Evolutionary conservation across 352 stramenopile species (phyloP).

Genomic region (Globisporangium apiculatum): DNA sequence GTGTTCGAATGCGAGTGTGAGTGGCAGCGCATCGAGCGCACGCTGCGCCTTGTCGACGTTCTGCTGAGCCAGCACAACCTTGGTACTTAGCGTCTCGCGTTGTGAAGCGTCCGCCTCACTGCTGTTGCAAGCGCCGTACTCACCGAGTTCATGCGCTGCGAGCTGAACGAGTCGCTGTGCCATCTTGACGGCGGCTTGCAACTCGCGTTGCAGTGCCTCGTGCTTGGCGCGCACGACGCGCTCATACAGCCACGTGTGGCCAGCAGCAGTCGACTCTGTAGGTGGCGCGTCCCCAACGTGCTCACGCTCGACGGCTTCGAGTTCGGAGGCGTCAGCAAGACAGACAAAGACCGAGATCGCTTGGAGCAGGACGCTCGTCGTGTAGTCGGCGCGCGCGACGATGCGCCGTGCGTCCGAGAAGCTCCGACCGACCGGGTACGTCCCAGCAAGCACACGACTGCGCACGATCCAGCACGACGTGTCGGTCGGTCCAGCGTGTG

Average conservation of each 20-base stretch:
- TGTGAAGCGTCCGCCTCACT: conserved; percentile 4
- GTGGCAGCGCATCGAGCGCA: conserved; percentile 23
- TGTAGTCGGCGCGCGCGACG: conserved; percentile 39
- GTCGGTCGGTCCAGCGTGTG: conserved; percentile 55
- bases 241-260: conserved; percentile 35
- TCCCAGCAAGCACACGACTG: conserved; percentile 40
- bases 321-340: conserved; percentile 35
- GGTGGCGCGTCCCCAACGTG: not conserved
- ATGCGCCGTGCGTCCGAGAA: conserved; percentile 38
- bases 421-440: conserved; percentile 40
- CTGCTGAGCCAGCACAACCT: conserved; percentile 39
- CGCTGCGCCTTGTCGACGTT: conserved; percentile 28
- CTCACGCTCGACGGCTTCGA: conserved; percentile 14
- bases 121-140: conserved; percentile 6
- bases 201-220: conserved; percentile 27
- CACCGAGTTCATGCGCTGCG: conserved; percentile 20
- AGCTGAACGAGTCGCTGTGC: conserved; percentile 37
- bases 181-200: conserved; percentile 28
- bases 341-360: conserved; percentile 64
- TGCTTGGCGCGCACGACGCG: conserved; percentile 42
- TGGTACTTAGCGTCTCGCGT: conserved; percentile 32
- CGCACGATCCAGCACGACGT: conserved; percentile 70
- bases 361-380: conserved; percentile 57
- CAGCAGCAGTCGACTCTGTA: not conserved
- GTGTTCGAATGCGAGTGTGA: conserved; percentile 44